Conservation (phyloP, 2,329 filamentous ascomycete genomes). For the Alternaria gaisen region DNA sequence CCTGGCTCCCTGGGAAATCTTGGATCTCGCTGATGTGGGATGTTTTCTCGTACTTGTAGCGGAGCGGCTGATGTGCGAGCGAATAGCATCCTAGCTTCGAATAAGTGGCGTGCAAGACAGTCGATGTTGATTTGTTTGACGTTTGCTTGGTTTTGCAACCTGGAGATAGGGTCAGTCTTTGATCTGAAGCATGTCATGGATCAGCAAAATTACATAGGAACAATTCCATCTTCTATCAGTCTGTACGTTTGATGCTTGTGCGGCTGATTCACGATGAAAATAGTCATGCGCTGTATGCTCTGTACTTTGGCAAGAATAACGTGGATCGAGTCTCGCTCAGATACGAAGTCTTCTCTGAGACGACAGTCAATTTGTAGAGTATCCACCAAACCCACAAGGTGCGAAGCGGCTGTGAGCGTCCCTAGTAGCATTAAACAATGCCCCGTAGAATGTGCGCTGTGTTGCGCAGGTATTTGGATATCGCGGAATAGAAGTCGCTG, state of each 20-base stretch:
- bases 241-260: too few relatives aligned
- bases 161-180: neutral
- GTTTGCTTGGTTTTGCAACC: neutral
- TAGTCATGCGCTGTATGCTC: neutral
- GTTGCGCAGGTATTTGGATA: neutral
- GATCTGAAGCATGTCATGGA: neutral
- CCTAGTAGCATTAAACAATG: neutral
- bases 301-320: neutral
- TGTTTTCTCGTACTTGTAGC: neutral
- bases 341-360: neutral
- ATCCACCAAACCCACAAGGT: neutral
- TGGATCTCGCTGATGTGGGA: too few relatives aligned
- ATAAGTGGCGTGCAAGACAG: neutral
- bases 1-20: fast-evolving
- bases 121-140: neutral
- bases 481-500: neutral
- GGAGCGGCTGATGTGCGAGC: neutral
- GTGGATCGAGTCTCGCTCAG: neutral
- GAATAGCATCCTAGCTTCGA: neutral
- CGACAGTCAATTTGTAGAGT: neutral
- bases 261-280: neutral
- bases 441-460: neutral
- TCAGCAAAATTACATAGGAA: neutral
- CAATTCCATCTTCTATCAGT: neutral
- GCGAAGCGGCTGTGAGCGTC: neutral